These are phyloP conservation scores for Tolypocladium ovalisporum DNA, from an alignment of 2,329 filamentous ascomycete genomes.

Conservation along the genomic window DNA sequence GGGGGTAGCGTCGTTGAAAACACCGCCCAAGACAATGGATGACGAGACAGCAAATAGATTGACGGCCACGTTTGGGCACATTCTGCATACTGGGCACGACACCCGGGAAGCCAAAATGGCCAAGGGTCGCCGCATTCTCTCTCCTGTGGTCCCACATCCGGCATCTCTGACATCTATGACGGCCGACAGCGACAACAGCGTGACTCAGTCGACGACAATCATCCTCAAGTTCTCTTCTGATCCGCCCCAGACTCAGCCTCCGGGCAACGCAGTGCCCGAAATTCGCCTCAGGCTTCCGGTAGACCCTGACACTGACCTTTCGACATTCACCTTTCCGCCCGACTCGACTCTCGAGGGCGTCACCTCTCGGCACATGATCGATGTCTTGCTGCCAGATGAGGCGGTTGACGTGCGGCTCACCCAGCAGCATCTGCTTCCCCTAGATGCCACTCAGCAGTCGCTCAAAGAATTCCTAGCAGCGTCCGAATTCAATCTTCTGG, in stretches of 20 bases:
- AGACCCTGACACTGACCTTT: conserved; percentile 13
- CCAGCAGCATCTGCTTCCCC: conserved; percentile 22
- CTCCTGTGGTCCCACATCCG: conserved; percentile 36
- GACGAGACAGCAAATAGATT: conserved; percentile 10
- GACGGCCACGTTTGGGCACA: conserved; percentile 38
- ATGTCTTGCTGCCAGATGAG: conserved; percentile 34
- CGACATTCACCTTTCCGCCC: conserved; percentile 14
- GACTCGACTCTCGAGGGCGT: conserved; percentile 21
- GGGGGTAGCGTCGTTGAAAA: not conserved
- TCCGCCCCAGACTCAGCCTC: not conserved
- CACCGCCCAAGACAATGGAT: not conserved
- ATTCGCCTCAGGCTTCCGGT: conserved; percentile 21
- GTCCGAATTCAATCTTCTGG: conserved; percentile 34
- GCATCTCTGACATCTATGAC: conserved; percentile 27
- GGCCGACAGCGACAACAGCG: conserved; percentile 15
- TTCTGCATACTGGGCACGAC: conserved; percentile 27
- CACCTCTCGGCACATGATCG: conserved; percentile 18
- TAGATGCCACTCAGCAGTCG: conserved; percentile 25
- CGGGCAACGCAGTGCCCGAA: conserved; percentile 6
- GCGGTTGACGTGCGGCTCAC: conserved; percentile 37
- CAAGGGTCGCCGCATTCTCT: conserved; percentile 25
- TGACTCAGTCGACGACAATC: conserved; percentile 20
- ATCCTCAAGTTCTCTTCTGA: conserved; percentile 36
- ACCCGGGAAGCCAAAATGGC: not conserved
- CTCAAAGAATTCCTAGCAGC: conserved; percentile 31